Evolutionary conservation across 75 land plant genomes (phyloP).

Genomic region (Picea glauca): DNA sequence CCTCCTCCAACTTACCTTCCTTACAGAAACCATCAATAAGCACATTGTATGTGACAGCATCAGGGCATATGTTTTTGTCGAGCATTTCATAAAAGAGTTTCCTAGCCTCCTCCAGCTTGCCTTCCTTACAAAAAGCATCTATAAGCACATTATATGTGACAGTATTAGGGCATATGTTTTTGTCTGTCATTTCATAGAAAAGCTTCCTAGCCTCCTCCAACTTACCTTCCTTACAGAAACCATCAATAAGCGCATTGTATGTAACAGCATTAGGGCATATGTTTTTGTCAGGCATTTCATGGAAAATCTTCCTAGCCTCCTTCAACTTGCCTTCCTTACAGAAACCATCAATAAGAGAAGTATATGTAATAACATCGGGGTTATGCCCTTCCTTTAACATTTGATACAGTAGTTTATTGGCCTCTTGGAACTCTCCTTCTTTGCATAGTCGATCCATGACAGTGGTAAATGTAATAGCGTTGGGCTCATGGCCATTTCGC

Average conservation of each 20-base stretch:
- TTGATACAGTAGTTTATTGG: background rate
- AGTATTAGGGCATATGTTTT: conserved; percentile 12
- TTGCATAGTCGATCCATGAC: conserved; percentile 27
- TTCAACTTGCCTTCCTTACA: too few species aligned
- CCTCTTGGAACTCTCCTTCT: conserved; percentile 6
- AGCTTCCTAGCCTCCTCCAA: conserved; percentile 22
- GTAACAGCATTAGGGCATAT: too few species aligned
- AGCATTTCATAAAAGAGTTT: conserved; percentile 14
- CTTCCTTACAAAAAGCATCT: conserved; percentile 28
- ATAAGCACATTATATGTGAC: conserved; percentile 20
- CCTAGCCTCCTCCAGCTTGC: conserved; percentile 21
- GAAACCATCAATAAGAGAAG: conserved; percentile 26
- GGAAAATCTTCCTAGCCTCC: too few species aligned
- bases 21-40: too few species aligned
- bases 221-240: conserved; percentile 28
- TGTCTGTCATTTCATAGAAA: conserved; percentile 23
- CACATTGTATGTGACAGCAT: too few species aligned
- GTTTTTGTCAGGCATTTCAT: too few species aligned
- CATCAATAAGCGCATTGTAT: background rate
- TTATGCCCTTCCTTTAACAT: background rate
- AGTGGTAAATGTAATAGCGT: conserved; percentile 17
- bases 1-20: too few species aligned
- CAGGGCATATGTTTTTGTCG: too few species aligned
- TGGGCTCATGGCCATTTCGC: conserved; percentile 15
- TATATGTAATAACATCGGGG: conserved; percentile 30